These are phyloP conservation scores for Cyberlindnera misumaiensis DNA, from an alignment of 805 yeast species.

Conservation along the genomic window DNA sequence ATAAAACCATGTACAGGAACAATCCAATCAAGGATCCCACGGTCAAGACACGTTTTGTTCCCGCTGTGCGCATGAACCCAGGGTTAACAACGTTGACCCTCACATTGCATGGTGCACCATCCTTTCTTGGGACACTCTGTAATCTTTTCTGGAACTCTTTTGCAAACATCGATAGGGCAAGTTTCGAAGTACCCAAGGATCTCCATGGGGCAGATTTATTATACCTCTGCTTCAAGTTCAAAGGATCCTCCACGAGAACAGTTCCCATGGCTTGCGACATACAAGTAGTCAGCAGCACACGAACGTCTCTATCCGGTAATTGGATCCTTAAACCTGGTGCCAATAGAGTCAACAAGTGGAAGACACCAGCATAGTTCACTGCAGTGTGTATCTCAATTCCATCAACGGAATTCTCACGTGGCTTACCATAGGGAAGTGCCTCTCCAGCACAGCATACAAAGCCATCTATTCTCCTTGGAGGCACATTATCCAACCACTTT, in stretches of 20 bases:
- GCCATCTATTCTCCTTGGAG: constrained; percentile 89
- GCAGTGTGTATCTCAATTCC: constrained; percentile 87
- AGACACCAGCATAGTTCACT: constrained; percentile 74
- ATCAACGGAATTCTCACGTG: constrained; percentile 64
- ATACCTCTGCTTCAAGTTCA: constrained; percentile 55
- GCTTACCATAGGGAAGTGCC: constrained; percentile 58
- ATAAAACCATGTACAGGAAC: constrained; percentile 55
- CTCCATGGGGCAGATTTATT: constrained; percentile 62
- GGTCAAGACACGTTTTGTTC: constrained; percentile 70
- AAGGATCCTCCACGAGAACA: constrained; percentile 53
- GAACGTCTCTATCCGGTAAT: constrained; percentile 91
- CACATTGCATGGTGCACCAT: constrained; percentile 63
- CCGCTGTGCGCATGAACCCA: constrained; percentile 84
- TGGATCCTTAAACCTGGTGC: constrained; percentile 84
- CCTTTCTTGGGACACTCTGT: constrained; percentile 54
- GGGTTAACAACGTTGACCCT: constrained; percentile 79
- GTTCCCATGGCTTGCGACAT: constrained; percentile 68
- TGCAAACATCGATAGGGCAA: constrained; percentile 69
- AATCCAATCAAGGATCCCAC: constrained; percentile 67
- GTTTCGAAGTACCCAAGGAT: constrained; percentile 76
- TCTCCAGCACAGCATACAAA: constrained; percentile 85
- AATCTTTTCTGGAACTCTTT: constrained; percentile 68
- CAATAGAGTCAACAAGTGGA: constrained; percentile 69
- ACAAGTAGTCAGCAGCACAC: constrained; percentile 76
- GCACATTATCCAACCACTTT: constrained; percentile 83